These are phyloP conservation scores for Penicillium sp. DNA, from an alignment of 2,329 filamentous ascomycete genomes.

Conservation along the genomic window DNA sequence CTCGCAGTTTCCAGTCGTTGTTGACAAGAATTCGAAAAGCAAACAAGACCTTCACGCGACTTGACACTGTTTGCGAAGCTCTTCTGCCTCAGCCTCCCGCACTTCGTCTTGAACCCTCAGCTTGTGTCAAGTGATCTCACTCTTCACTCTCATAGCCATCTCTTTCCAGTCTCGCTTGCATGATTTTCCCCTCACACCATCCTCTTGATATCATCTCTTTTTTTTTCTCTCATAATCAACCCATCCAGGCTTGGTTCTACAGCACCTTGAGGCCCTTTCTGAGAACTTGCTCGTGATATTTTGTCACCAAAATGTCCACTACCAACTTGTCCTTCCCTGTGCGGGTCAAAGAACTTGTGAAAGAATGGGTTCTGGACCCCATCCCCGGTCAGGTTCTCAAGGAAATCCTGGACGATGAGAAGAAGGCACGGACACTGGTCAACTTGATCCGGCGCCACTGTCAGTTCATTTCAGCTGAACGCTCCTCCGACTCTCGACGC, in stretches of 20 bases:
- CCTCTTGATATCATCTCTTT: too few species aligned
- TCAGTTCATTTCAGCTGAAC: conserved; percentile 27
- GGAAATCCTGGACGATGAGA: conserved; percentile 25
- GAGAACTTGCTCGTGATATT: too few species aligned
- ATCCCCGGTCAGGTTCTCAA: conserved; percentile 24
- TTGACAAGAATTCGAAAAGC: too few species aligned
- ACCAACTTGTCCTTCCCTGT: neutral
- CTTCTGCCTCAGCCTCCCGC: too few species aligned
- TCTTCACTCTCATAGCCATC: too few species aligned
- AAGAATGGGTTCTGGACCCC: neutral
- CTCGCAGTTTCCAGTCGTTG: too few species aligned
- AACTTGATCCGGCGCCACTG: conserved; percentile 32
- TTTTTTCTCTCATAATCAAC: too few species aligned
- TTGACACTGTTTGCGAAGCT: neutral
- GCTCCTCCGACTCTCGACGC: conserved; percentile 29
- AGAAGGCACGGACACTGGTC: conserved; percentile 23
- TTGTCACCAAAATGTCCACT: neutral
- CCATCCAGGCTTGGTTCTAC: too few species aligned
- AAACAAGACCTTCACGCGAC: neutral
- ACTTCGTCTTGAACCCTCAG: neutral
- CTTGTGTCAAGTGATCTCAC: neutral
- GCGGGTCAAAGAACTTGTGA: neutral
- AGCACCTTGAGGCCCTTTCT: too few species aligned
- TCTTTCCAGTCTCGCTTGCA: too few species aligned
- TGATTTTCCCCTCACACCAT: too few species aligned